Percentiles rank a stretch among this genome's conserved stretches.
phyloP scores from a whole-genome alignment of 1,284 basidiomycete species.

The Gastroboletus turbinatus region DNA sequence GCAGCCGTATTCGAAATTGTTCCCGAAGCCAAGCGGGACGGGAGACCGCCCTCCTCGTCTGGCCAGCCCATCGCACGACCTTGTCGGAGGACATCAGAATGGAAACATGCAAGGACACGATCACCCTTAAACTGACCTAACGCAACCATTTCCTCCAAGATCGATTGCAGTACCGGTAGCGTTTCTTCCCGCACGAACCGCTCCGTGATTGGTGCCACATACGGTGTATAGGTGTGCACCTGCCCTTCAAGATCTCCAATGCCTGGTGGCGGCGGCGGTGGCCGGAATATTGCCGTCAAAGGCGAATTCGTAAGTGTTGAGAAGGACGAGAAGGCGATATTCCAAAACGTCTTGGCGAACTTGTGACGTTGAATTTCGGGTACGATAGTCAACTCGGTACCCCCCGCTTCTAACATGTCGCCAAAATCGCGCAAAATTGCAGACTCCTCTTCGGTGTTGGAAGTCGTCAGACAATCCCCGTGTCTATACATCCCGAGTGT shows the following conservation, averaged over 20 bases:
- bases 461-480: conserved; percentile 39
- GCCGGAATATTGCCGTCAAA: conserved; percentile 52
- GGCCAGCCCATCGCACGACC: conserved; percentile 52
- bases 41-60: conserved; percentile 43
- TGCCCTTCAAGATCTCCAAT: conserved; percentile 21
- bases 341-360: conserved; percentile 67
- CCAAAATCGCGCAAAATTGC: conserved; percentile 47
- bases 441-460: conserved; percentile 46
- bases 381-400: conserved; percentile 47
- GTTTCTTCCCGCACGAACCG: conserved; percentile 46
- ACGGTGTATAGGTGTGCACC: conserved; percentile 34
- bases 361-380: conserved; percentile 62
- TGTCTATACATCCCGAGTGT: conserved; percentile 55
- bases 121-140: conserved; percentile 36
- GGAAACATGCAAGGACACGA: background rate
- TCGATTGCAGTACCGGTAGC: conserved; percentile 46
- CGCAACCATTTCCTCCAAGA: conserved; percentile 47
- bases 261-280: conserved; percentile 33
- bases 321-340: conserved; percentile 54
- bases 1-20: conserved; percentile 42
- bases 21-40: conserved; percentile 40
- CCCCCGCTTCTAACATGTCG: conserved; percentile 47
- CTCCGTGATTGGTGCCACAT: conserved; percentile 44
- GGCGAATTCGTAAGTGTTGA: conserved; percentile 52
- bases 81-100: conserved; percentile 19